Percentiles rank a stretch among this genome's conserved stretches.
These are phyloP conservation scores for Rutstroemia sp. DNA, from an alignment of 2,329 filamentous ascomycete species.

Conservation along the genomic window DNA sequence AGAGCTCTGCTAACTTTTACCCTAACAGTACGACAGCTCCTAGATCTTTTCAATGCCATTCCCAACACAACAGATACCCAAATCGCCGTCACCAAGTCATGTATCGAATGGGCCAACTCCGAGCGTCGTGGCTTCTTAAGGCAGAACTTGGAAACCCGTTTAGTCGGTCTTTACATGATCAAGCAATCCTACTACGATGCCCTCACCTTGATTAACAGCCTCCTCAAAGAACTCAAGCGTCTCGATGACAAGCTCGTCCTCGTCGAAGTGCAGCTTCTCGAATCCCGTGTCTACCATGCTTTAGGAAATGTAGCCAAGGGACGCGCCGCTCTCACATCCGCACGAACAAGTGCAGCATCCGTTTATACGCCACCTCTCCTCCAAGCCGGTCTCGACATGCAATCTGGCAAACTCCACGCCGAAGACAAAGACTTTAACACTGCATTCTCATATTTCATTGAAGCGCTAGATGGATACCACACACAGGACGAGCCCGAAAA, in stretches of 20 bases:
- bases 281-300: constrained; percentile 95
- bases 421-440: constrained; percentile 99
- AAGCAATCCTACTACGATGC: constrained; percentile 98
- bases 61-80: constrained; percentile 93
- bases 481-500: constrained; percentile 79
- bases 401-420: constrained; percentile 96
- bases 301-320: constrained; percentile 95
- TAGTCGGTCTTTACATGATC: constrained; percentile 90
- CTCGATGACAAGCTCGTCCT: constrained; percentile 97
- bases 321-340: constrained; percentile 87
- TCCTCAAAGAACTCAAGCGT: constrained; percentile 93
- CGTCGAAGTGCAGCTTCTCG: constrained; percentile 94
- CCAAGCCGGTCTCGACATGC: constrained; percentile 97
- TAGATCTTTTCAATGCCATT: constrained; percentile 90
- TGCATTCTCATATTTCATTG: constrained; percentile 97
- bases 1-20: background rate
- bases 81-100: constrained; percentile 93
- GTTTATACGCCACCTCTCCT: constrained; percentile 94
- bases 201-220: constrained; percentile 89
- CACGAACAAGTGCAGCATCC: constrained; percentile 88
- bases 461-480: constrained; percentile 95
- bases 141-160: constrained; percentile 93
- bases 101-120: constrained; percentile 97
- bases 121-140: constrained; percentile 94
- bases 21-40: constrained; percentile 76